phyloP scores from a whole-genome alignment of 768 basidiomycete species.

The Lactarius tabidus region DNA sequence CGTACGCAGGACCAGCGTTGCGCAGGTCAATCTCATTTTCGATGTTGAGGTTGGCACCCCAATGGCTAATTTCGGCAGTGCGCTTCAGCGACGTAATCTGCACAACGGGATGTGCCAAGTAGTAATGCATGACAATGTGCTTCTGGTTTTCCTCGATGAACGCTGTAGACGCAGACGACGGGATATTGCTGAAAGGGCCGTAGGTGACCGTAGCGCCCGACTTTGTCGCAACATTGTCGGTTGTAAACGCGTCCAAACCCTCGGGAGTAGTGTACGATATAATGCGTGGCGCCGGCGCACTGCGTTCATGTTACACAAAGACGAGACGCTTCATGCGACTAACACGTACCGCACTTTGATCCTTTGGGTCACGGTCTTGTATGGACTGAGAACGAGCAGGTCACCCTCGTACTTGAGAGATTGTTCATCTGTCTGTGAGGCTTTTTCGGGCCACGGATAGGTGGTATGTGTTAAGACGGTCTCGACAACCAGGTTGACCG shows the following conservation, averaged over 20 bases:
- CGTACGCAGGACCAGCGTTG: slow-evolving; percentile 89
- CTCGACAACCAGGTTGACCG: slow-evolving; percentile 73
- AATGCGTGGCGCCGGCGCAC: slow-evolving; percentile 67
- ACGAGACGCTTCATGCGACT: neutral
- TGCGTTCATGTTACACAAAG: slow-evolving; percentile 31
- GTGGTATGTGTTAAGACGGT: slow-evolving; percentile 76
- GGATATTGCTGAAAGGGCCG: slow-evolving; percentile 80
- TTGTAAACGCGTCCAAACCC: slow-evolving; percentile 52
- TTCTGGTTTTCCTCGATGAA: slow-evolving; percentile 64
- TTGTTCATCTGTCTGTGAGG: slow-evolving; percentile 73
- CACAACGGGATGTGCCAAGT: slow-evolving; percentile 75
- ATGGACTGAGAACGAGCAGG: slow-evolving; percentile 82
- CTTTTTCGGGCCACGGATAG: slow-evolving; percentile 67
- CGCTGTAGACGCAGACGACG: slow-evolving; percentile 50
- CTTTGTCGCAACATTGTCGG: slow-evolving; percentile 61
- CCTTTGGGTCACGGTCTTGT: slow-evolving; percentile 73
- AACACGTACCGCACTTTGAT: slow-evolving; percentile 76
- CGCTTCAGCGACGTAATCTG: slow-evolving; percentile 71
- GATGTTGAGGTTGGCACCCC: slow-evolving; percentile 93
- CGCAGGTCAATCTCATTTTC: slow-evolving; percentile 82
- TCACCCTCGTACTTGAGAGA: slow-evolving; percentile 71
- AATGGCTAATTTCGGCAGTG: slow-evolving; percentile 89
- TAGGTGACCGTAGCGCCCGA: slow-evolving; percentile 81
- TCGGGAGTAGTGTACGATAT: slow-evolving; percentile 69
- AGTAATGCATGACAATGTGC: slow-evolving; percentile 70